These are phyloP conservation scores for Gossypium anomalum DNA, from an alignment of 345 rosid species.

Conservation along the genomic window DNA sequence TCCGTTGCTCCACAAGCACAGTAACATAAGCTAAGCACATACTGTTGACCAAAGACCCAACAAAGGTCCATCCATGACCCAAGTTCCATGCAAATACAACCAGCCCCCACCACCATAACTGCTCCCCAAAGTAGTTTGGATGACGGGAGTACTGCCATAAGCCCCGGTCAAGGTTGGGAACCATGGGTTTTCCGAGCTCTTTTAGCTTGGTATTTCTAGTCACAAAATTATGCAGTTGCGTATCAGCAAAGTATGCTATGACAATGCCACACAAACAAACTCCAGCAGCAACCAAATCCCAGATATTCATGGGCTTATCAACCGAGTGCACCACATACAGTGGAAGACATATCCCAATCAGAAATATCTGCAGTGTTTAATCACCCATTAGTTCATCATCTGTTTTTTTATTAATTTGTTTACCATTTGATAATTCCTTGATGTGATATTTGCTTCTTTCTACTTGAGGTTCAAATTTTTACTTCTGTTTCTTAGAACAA, in stretches of 20 bases:
- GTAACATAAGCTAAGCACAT: conserved; percentile 81
- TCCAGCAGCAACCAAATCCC: conserved; percentile 59
- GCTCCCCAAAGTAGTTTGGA: conserved; percentile 96
- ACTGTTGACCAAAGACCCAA: conserved; percentile 66
- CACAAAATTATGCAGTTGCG: conserved; percentile 74
- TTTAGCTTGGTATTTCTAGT: conserved; percentile 56
- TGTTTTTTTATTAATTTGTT: too few relatives aligned
- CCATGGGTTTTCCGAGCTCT: conserved; percentile 67
- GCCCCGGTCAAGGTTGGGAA: conserved; percentile 67
- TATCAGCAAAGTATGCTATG: conserved; percentile 76
- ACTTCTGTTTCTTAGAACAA: background rate
- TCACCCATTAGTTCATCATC: background rate
- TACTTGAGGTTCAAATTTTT: background rate
- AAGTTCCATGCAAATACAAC: conserved; percentile 80
- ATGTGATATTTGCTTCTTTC: background rate
- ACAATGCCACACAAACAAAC: conserved; percentile 60
- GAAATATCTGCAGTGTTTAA: conserved; percentile 54
- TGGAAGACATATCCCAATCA: conserved; percentile 78
- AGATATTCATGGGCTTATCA: conserved; percentile 55
- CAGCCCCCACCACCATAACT: conserved; percentile 98
- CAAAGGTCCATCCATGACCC: conserved; percentile 68
- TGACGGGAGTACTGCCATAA: conserved; percentile 83
- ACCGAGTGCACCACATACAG: conserved; percentile 54
- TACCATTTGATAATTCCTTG: too few relatives aligned
- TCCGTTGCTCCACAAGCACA: conserved; percentile 69